A percentile compares a stretch with the other conserved stretches of the same genome.
Conservation (phyloP, 2,329 filamentous ascomycete genomes). For the Sarocladiaceae sp. region DNA sequence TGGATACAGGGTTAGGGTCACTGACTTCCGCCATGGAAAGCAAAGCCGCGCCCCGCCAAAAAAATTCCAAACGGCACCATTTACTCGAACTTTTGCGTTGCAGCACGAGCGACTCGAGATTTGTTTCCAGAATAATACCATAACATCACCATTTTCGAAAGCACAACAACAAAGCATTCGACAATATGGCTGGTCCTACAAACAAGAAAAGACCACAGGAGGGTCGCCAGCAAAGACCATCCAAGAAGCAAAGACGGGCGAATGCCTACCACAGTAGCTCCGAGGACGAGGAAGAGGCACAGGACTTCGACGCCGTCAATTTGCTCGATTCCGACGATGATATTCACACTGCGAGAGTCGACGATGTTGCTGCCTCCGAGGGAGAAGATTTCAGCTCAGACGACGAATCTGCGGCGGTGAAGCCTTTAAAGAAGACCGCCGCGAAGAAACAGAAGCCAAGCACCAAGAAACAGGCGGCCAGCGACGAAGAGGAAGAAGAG, state of each 20-base stretch:
- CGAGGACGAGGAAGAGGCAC: constrained; percentile 35
- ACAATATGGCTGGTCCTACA: constrained; percentile 26
- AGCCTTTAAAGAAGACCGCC: constrained; percentile 6
- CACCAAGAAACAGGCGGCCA: constrained; percentile 17
- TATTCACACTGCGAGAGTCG: constrained; percentile 47
- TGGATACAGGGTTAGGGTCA: background rate
- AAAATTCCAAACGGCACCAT: constrained; percentile 1
- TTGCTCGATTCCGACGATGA: constrained; percentile 56
- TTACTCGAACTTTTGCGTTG: constrained; percentile 3
- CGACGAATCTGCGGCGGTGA: constrained; percentile 23
- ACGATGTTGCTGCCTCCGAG: constrained; percentile 40
- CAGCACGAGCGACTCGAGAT: background rate
- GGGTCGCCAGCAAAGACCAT: constrained; percentile 32
- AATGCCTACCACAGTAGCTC: constrained; percentile 50
- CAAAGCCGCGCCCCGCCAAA: constrained; percentile 8
- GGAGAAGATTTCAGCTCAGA: constrained; percentile 33
- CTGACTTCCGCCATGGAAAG: background rate
- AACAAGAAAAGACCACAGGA: constrained; percentile 30
- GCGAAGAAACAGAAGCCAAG: constrained; percentile 23
- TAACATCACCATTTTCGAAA: no score
- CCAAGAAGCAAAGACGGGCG: constrained; percentile 49
- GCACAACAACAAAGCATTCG: no score
- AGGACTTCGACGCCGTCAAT: constrained; percentile 47
- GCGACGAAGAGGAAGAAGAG: constrained; percentile 20
- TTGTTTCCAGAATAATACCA: no score